phyloP scores from a whole-genome alignment of 441 rosid genomes.

The Adansonia grandidieri region DNA sequence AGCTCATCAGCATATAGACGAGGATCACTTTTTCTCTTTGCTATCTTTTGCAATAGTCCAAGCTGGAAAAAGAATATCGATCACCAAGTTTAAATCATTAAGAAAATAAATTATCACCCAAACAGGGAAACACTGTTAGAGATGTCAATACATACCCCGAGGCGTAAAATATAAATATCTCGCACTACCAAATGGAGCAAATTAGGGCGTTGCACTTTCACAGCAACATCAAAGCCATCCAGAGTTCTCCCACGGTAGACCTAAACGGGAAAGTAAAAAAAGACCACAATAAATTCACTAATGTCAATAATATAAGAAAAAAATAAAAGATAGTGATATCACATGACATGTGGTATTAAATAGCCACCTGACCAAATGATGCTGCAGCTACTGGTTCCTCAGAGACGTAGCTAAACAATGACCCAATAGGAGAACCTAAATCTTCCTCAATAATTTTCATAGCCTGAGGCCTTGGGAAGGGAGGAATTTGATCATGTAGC shows the following conservation, averaged over 20 bases:
- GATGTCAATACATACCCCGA: conserved; percentile 69
- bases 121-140: conserved; percentile 8
- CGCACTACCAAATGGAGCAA: conserved; percentile 82
- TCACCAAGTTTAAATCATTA: conserved; percentile 29
- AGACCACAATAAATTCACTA: background rate
- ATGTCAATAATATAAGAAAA: background rate
- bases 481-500: conserved; percentile 92
- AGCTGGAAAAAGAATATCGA: conserved; percentile 51
- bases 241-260: conserved; percentile 78
- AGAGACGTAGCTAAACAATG: conserved; percentile 72
- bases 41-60: conserved; percentile 85
- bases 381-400: conserved; percentile 94
- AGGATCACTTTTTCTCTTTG: conserved; percentile 84
- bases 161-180: conserved; percentile 85
- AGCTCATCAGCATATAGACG: conserved; percentile 98
- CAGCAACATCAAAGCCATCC: conserved; percentile 85
- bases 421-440: conserved; percentile 74
- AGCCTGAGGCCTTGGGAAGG: conserved; percentile 75
- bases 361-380: conserved; percentile 90
- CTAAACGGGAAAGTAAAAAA: conserved; percentile 42
- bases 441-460: conserved; percentile 89
- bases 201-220: conserved; percentile 98
- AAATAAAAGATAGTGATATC: background rate
- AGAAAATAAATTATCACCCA: conserved; percentile 27
- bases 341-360: conserved; percentile 21